Evolutionary conservation across 768 basidiomycete species (phyloP), one percentile per base, ranked within the genome.

Genomic region (Boletellus sp.): DNA sequence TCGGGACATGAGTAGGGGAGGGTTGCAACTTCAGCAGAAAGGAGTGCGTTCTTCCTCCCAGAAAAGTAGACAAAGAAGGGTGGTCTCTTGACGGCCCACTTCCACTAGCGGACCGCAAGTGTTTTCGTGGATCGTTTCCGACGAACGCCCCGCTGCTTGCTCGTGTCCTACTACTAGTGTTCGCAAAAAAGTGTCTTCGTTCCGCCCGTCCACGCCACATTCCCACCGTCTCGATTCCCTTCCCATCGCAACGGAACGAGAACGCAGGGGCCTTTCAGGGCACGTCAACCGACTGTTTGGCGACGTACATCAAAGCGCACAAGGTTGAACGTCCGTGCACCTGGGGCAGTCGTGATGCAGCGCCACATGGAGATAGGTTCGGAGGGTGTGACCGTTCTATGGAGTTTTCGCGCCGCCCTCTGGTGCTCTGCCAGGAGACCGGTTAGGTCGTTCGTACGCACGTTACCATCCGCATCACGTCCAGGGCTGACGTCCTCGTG

Each of bases 251-350:
- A 16, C 61, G 59, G 12, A 67, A 70, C 10, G 58, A 59, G 8
- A 61, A 63, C n/a, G 55, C 68, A 3, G 76, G 79, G 1, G 69
- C 75, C 35, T 84, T 83, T 58, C 75, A 83, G 61, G n/a, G n/a
- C n/a, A 80, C 78, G 0, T 77, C 83, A 0, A 72, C 82, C 17
- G 46, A 51, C 4, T 58, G 64, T 38, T 48, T 87, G 7, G 71
- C 70, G 13, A 51, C 57, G 13, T 74, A 71, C 49, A 80, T 87
- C 7, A 53, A 63, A 19, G 83, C 83, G 0, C 85, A 87, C 50
- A 70, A 59, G n/a, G 83, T 87, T 6, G 77, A 72, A 6, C 81
- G 1, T 85, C 83, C 0, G 75, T 85, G 2, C 85, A 85, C 54
- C 78, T 6, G 78, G 75, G 1, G 67, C 78, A 10, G 50, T 68